These are phyloP conservation scores for Lactifluus hygrophoroides DNA, from an alignment of 768 basidiomycete genomes.

Conservation along the genomic window DNA sequence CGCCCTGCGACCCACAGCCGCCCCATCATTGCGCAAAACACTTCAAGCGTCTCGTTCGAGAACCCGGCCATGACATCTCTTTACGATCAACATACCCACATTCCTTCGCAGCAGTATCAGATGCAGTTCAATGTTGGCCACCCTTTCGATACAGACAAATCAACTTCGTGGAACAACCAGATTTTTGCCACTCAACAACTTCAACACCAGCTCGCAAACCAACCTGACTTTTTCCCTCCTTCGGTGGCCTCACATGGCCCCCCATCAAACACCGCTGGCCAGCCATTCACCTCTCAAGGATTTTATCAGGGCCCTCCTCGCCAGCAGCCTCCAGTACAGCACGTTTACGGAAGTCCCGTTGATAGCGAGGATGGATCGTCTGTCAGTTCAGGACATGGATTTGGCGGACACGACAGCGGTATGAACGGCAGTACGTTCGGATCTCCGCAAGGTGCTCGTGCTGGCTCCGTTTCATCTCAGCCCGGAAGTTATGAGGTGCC, in stretches of 20 bases:
- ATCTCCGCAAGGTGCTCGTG: constrained; percentile 25
- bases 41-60: constrained; percentile 39
- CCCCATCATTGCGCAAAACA: constrained; percentile 40
- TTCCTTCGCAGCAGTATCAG: constrained; percentile 27
- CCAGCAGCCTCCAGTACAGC: constrained; percentile 24
- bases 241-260: constrained; percentile 13
- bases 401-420: constrained; percentile 29
- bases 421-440: constrained; percentile 29
- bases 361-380: constrained; percentile 35
- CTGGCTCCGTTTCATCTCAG: constrained; percentile 22
- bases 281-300: constrained; percentile 21
- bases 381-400: constrained; percentile 30
- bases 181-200: constrained; percentile 16
- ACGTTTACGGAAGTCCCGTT: constrained; percentile 25
- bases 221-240: constrained; percentile 14
- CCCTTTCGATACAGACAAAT: constrained; percentile 24
- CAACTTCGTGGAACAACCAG: constrained; percentile 24
- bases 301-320: constrained; percentile 25
- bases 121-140: constrained; percentile 19
- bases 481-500: constrained; percentile 32
- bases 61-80: constrained; percentile 42
- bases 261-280: constrained; percentile 11
- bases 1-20: constrained; percentile 26
- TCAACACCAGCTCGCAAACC: constrained; percentile 14
- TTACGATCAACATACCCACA: constrained; percentile 33